phyloP scores from a whole-genome alignment of 345 rosid genomes.

The Syzygium grande region DNA sequence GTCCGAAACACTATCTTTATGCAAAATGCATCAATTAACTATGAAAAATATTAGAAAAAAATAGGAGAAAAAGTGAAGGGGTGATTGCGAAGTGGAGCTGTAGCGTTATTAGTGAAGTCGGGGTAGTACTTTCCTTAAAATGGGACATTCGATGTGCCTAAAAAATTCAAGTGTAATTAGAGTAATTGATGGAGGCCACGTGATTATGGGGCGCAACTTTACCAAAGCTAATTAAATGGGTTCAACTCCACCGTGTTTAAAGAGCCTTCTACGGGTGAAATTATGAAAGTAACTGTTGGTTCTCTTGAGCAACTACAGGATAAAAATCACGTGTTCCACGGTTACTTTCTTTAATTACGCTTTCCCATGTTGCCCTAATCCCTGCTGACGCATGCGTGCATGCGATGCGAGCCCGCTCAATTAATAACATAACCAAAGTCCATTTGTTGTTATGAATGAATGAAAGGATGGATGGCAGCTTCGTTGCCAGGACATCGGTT shows the following conservation, averaged over 20 bases:
- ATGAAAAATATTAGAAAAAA: background rate
- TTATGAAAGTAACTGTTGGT: background rate
- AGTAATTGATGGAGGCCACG: background rate
- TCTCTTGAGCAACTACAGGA: background rate
- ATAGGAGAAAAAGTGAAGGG: background rate
- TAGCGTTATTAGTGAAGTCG: background rate
- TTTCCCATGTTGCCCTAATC: background rate
- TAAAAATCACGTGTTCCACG: background rate
- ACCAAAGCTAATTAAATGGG: background rate
- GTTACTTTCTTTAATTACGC: background rate
- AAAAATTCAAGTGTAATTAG: background rate
- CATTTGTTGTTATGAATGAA: background rate
- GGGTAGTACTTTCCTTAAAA: background rate
- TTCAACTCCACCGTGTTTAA: background rate
- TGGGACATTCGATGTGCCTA: background rate
- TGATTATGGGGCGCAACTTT: background rate
- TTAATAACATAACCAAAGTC: background rate
- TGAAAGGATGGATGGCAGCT: background rate
- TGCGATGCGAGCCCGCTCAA: background rate
- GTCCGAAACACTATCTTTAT: background rate
- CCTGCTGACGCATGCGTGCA: background rate
- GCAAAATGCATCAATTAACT: background rate
- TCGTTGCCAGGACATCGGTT: background rate
- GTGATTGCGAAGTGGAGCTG: background rate
- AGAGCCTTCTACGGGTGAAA: background rate